Conservation (phyloP, 176 grass and related monocot species). For the Typha latifolia region DNA sequence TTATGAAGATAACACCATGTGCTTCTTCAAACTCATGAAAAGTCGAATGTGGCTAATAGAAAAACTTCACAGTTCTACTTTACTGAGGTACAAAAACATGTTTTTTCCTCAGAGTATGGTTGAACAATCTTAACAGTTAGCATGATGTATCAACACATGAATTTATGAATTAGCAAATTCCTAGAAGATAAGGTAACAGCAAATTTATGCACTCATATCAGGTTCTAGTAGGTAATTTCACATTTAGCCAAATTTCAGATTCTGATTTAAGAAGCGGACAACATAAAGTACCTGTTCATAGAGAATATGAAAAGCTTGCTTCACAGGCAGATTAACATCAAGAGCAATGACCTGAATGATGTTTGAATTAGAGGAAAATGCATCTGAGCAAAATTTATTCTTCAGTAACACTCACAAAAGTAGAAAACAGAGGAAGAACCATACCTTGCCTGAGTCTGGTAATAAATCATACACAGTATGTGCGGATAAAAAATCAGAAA, state of each 20-base stretch:
- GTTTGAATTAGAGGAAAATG: slow-evolving; percentile 6
- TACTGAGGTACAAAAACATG: neutral
- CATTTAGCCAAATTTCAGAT: too few species aligned
- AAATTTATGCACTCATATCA: too few species aligned
- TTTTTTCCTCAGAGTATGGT: too few species aligned
- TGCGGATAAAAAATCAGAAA: slow-evolving; percentile 58
- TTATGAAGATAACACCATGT: neutral
- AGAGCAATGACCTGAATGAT: slow-evolving; percentile 78
- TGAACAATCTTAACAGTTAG: too few species aligned
- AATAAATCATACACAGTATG: slow-evolving; percentile 86
- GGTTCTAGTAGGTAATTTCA: too few species aligned
- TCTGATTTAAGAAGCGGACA: neutral
- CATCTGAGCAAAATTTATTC: neutral
- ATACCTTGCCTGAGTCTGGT: slow-evolving; percentile 93
- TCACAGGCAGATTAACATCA: slow-evolving; percentile 94
- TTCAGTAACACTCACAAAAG: slow-evolving; percentile 2
- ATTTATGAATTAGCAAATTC: too few species aligned
- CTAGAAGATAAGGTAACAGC: too few species aligned
- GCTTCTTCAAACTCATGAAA: neutral
- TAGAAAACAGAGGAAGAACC: slow-evolving; percentile 4
- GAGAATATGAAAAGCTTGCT: slow-evolving; percentile 97
- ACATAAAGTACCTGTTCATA: slow-evolving; percentile 78
- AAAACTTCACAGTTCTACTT: neutral
- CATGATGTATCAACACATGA: too few species aligned
- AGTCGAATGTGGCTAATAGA: neutral